phyloP scores from a whole-genome alignment of 352 stramenopile genomes.

The Phytopythium vexans region DNA sequence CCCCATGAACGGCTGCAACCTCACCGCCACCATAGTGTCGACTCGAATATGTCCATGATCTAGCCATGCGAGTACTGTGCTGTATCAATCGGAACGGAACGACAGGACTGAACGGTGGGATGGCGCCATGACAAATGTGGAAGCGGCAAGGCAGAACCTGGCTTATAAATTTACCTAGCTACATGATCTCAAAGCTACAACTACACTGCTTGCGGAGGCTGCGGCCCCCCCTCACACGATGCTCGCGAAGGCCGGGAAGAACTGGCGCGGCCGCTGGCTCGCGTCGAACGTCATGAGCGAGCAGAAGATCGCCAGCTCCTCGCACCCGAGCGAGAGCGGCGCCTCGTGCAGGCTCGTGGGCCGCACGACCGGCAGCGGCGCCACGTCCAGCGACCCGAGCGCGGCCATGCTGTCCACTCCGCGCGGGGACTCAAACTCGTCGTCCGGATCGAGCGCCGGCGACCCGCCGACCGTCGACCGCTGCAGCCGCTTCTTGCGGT shows the following conservation, averaged over 20 bases:
- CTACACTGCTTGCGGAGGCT: no score
- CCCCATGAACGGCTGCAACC: no score
- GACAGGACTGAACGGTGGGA: no score
- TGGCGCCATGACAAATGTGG: no score
- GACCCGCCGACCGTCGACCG: conserved; percentile 15
- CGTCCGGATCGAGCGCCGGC: background rate
- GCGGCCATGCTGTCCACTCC: conserved; percentile 16
- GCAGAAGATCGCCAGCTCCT: conserved; percentile 79
- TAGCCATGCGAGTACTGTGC: no score
- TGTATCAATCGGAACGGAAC: no score
- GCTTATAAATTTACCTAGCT: no score
- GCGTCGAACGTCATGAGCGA: conserved; percentile 72
- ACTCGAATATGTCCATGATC: no score
- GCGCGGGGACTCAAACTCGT: conserved; percentile 3
- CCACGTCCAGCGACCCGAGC: conserved; percentile 44
- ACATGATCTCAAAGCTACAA: no score
- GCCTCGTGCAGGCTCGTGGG: conserved; percentile 67
- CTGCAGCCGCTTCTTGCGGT: conserved; percentile 80
- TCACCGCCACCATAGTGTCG: no score
- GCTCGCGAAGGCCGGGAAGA: conserved; percentile 31
- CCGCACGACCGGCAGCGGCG: conserved; percentile 21
- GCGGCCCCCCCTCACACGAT: conserved; percentile 20
- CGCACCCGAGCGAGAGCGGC: conserved; percentile 48
- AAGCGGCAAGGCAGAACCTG: no score
- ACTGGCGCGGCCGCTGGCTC: conserved; percentile 17